These are phyloP conservation scores for Monascus ruber DNA, from an alignment of 2,329 filamentous ascomycete species.

Conservation along the genomic window DNA sequence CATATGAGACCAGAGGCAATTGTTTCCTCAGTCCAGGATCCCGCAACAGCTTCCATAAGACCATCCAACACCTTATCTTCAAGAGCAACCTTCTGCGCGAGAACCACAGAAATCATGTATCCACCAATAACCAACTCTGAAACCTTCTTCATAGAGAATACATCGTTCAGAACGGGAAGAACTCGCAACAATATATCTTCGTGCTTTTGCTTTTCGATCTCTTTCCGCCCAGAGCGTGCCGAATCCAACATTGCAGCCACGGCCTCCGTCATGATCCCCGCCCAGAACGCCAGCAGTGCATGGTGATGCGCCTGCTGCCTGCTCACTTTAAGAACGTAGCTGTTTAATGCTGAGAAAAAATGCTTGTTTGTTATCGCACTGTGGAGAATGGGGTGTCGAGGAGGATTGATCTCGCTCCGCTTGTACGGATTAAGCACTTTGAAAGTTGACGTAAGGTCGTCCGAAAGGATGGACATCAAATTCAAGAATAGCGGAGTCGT, in stretches of 20 bases:
- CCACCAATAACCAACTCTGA: slow-evolving; percentile 74
- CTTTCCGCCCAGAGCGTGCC: slow-evolving; percentile 61
- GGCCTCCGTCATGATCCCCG: slow-evolving; percentile 73
- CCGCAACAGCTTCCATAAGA: slow-evolving; percentile 78
- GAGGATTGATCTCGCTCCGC: slow-evolving; percentile 61
- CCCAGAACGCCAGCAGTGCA: slow-evolving; percentile 79
- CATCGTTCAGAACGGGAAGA: slow-evolving; percentile 62
- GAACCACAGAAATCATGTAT: slow-evolving; percentile 80
- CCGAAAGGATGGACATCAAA: slow-evolving; percentile 75
- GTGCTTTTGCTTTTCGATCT: slow-evolving; percentile 67
- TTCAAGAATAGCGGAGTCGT: slow-evolving; percentile 74
- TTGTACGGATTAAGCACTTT: slow-evolving; percentile 82
- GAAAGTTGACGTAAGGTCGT: slow-evolving; percentile 58
- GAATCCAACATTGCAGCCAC: slow-evolving; percentile 71
- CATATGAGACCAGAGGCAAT: slow-evolving; percentile 64
- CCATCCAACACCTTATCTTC: slow-evolving; percentile 70
- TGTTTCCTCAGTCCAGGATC: slow-evolving; percentile 65
- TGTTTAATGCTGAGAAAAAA: slow-evolving; percentile 66
- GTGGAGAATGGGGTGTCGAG: slow-evolving; percentile 71
- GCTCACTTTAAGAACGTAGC: slow-evolving; percentile 65
- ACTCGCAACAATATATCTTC: slow-evolving; percentile 62
- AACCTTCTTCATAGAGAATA: slow-evolving; percentile 61
- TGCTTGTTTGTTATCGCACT: slow-evolving; percentile 66
- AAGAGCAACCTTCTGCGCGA: slow-evolving; percentile 71
- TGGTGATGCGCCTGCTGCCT: slow-evolving; percentile 62